A percentile compares a stretch with the other conserved stretches of the same genome.
These are phyloP conservation scores for Fusarium liriodendri DNA, from an alignment of 2,329 filamentous ascomycete genomes.

Conservation along the genomic window DNA sequence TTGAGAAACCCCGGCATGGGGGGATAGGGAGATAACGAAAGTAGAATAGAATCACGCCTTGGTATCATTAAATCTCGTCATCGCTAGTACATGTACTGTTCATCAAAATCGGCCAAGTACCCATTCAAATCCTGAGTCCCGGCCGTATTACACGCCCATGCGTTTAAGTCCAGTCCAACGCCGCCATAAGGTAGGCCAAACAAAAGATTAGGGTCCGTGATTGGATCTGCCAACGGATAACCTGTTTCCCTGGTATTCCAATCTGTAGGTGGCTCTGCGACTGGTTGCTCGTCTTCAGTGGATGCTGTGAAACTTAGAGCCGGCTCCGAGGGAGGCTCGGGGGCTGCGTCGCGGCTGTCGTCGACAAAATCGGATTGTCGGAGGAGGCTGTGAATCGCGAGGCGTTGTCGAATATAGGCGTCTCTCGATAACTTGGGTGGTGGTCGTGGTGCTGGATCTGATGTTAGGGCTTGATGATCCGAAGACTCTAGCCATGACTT, in stretches of 20 bases:
- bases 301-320: constrained; percentile 36
- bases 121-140: constrained; percentile 28
- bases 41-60: not conserved
- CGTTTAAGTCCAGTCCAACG: constrained; percentile 32
- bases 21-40: not conserved
- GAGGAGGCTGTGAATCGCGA: constrained; percentile 54
- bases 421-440: constrained; percentile 36
- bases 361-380: constrained; percentile 54
- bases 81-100: constrained; percentile 43
- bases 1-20: not conserved
- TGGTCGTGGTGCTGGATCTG: constrained; percentile 13
- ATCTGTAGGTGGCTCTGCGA: constrained; percentile 20
- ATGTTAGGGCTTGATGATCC: constrained; percentile 30
- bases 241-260: constrained; percentile 21
- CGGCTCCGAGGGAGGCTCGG: constrained; percentile 31
- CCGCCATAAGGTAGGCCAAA: constrained; percentile 39
- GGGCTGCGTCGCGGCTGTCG: constrained; percentile 50
- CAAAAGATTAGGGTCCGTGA: constrained; percentile 35
- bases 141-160: constrained; percentile 33
- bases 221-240: constrained; percentile 13
- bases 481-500: constrained; percentile 40
- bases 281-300: constrained; percentile 36
- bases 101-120: constrained; percentile 33
- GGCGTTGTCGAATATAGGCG: constrained; percentile 43
- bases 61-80: not conserved